phyloP scores from a whole-genome alignment of 2,329 filamentous ascomycete genomes.

The Cercospora canescens region DNA sequence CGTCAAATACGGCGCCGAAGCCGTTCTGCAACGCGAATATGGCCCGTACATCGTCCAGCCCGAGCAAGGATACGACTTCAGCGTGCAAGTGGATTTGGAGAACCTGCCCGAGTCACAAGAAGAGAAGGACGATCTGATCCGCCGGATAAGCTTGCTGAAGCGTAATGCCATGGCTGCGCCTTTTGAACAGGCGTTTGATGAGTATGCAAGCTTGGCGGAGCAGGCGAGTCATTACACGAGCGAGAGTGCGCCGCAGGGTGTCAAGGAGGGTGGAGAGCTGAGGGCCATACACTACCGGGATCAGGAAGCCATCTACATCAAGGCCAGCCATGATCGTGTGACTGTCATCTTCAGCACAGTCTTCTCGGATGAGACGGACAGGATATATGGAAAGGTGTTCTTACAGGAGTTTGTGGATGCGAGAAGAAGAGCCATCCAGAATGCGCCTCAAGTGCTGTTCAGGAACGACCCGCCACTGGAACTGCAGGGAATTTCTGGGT shows the following conservation, averaged over 20 bases:
- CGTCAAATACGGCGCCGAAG: constrained; percentile 86
- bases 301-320: constrained; percentile 98
- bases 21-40: constrained; percentile 92
- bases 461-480: constrained; percentile 92
- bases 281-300: constrained; percentile 98
- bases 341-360: constrained; percentile 99
- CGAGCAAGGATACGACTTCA: constrained; percentile 95
- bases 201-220: constrained; percentile 82
- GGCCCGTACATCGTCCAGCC: constrained; percentile 84
- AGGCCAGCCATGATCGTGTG: constrained; percentile 94
- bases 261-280: constrained; percentile 84
- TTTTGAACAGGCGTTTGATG: constrained; percentile 94
- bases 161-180: constrained; percentile 98
- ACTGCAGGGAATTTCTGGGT: constrained; percentile 81
- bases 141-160: constrained; percentile 87
- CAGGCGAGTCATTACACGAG: constrained; percentile 90
- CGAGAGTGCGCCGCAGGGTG: constrained; percentile 88
- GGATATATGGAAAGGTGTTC: constrained; percentile 97
- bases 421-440: constrained; percentile 90
- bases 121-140: constrained; percentile 80
- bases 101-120: constrained; percentile 82
- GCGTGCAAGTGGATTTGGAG: constrained; percentile 84
- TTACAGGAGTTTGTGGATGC: constrained; percentile 99
- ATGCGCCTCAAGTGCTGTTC: constrained; percentile 96
- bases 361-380: constrained; percentile 96